Conservation (phyloP, 139 green algal species). For the Chlorella sp. region DNA sequence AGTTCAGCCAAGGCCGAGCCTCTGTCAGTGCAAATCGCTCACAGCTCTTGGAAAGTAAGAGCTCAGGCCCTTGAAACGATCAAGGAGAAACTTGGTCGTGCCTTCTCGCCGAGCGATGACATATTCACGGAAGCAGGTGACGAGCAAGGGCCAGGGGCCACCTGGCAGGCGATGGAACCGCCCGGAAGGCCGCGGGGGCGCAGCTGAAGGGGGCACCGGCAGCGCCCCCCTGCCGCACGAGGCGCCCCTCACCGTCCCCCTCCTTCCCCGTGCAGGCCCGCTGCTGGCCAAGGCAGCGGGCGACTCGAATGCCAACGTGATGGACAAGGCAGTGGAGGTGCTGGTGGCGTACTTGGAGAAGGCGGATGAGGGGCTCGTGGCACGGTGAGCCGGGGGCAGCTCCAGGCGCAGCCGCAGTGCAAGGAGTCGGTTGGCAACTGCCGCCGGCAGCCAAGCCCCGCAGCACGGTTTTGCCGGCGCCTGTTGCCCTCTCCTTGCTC, state of each 20-base stretch:
- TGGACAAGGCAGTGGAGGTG: slow-evolving; percentile 93
- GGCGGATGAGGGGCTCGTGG: slow-evolving; percentile 57
- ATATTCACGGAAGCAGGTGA: slow-evolving; percentile 75
- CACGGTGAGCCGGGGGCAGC: neutral
- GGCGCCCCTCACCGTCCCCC: neutral
- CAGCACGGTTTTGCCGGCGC: too few relatives aligned
- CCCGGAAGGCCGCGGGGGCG: too few relatives aligned
- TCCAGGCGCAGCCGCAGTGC: neutral
- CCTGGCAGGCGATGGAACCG: too few relatives aligned
- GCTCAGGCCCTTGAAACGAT: slow-evolving; percentile 84
- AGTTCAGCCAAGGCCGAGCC: slow-evolving; percentile 71
- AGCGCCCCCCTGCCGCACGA: neutral
- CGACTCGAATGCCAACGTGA: slow-evolving; percentile 89
- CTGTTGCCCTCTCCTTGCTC: too few relatives aligned
- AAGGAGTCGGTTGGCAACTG: slow-evolving; percentile 20
- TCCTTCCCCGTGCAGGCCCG: slow-evolving; percentile 56
- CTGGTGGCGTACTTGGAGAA: slow-evolving; percentile 70
- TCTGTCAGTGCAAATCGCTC: slow-evolving; percentile 64
- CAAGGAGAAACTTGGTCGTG: slow-evolving; percentile 52
- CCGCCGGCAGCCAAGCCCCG: neutral
- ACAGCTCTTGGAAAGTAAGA: slow-evolving; percentile 94
- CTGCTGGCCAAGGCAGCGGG: slow-evolving; percentile 84
- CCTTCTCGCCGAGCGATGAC: slow-evolving; percentile 71
- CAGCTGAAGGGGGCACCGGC: neutral
- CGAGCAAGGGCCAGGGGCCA: neutral